phyloP scores from a whole-genome alignment of 495 filamentous ascomycete species.

The Penicillium goetzii region DNA sequence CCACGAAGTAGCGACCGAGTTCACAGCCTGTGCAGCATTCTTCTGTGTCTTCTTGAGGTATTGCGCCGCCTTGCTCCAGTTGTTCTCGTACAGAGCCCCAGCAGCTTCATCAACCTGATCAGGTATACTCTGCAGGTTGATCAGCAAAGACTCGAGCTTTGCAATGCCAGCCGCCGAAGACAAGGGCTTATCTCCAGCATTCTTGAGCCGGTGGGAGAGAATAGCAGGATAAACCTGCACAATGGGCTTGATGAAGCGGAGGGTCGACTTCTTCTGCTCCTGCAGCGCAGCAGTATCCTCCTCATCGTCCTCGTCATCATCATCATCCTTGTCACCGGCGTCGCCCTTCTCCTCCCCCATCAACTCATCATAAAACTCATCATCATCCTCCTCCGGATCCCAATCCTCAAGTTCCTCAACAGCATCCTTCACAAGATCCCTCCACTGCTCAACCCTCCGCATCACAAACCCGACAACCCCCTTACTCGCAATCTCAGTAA shows the following conservation, averaged over 20 bases:
- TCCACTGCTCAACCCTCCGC: slow-evolving; percentile 64
- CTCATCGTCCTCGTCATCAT: slow-evolving; percentile 31
- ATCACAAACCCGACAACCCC: slow-evolving; percentile 67
- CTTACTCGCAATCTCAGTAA: slow-evolving; percentile 61
- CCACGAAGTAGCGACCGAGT: slow-evolving; percentile 36
- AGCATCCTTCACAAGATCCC: slow-evolving; percentile 76
- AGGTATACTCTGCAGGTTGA: slow-evolving; percentile 42
- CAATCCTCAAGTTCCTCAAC: slow-evolving; percentile 84
- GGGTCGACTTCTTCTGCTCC: slow-evolving; percentile 41
- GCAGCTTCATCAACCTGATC: slow-evolving; percentile 53
- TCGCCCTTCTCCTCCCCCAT: slow-evolving; percentile 43
- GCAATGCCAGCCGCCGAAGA: slow-evolving; percentile 18
- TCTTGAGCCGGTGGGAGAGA: slow-evolving; percentile 42
- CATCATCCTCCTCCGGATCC: slow-evolving; percentile 67
- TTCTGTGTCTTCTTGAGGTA: slow-evolving; percentile 35
- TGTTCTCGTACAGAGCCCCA: slow-evolving; percentile 51
- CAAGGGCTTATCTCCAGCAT: slow-evolving; percentile 23
- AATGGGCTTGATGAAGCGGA: slow-evolving; percentile 48
- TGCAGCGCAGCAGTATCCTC: slow-evolving; percentile 34
- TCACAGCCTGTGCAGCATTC: slow-evolving; percentile 37
- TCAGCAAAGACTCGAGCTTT: slow-evolving; percentile 39
- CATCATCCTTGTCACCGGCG: slow-evolving; percentile 46
- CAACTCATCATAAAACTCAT: slow-evolving; percentile 54
- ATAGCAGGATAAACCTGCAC: slow-evolving; percentile 48
- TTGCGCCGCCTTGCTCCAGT: slow-evolving; percentile 32